Evolutionary conservation across 352 stramenopile species (phyloP), one percentile per base, ranked within the genome.

Genomic region (Phytophthora pini): DNA sequence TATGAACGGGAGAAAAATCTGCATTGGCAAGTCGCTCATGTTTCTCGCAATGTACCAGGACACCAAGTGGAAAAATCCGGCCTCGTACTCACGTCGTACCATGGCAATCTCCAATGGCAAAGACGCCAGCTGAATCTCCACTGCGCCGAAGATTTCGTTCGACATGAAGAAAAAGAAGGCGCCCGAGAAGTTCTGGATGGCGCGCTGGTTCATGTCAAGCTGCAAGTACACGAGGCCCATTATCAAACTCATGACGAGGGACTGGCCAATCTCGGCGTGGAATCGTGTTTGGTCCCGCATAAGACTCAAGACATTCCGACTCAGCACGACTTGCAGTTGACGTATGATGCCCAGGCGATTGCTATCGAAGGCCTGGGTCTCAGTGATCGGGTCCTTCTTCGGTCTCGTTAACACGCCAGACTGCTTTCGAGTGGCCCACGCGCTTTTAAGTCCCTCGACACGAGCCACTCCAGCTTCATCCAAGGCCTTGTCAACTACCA

Each of bases 1-100:
- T 0, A 82, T 24, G 13, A 78, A 55, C 5, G 72, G 74, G 40
- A 84, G 55, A n/a, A 85, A 51, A 5, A 87, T 44, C 39, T 87
- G 80, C 45, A 88, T 53, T 1, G 56, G 67, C 7, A 85, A 39
- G 46, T 90, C 80, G 24, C 74, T 88, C 1, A 85, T 10, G 46
- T 82, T 89, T 47, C 79, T 84, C 27, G 76, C 64, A 4, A 83
- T 0, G 36, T 82, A 87, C 76, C 80, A 90, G 1, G 57, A 56
- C 2, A 62, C 34, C 9, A 86, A 36, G n/a, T 56, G 68, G 48
- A 80, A 87, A 1, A 88, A 24, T 3, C 78, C 74, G 1, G 50
- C 49, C 7, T 72, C 62, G 72, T 87, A 79, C 56, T 88, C 81
- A 22, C 72, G 75, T n/a, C 68, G 36, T 10, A 83, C 58, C 54